Percentiles rank a stretch among this genome's conserved stretches.
These are phyloP conservation scores for Pichia sp. DNA, from an alignment of 1,139 yeast species.

Conservation along the genomic window DNA sequence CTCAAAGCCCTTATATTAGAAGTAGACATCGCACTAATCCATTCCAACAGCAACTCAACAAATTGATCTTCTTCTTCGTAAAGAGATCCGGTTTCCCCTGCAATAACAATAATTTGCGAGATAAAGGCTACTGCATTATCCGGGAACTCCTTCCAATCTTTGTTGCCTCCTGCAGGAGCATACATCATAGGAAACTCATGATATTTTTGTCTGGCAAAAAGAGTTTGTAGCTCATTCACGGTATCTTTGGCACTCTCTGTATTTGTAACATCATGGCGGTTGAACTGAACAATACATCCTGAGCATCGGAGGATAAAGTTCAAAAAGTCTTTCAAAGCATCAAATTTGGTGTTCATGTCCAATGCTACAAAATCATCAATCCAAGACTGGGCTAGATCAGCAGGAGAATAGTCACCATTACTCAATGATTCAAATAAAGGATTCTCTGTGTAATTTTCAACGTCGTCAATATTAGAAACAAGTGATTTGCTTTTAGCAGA, in stretches of 20 bases:
- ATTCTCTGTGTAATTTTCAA: slow-evolving; percentile 47
- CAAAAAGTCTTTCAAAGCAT: slow-evolving; percentile 56
- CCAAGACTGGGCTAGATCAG: slow-evolving; percentile 69
- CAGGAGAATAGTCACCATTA: slow-evolving; percentile 46
- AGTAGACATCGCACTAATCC: slow-evolving; percentile 73
- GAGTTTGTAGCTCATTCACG: slow-evolving; percentile 62
- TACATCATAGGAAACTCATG: slow-evolving; percentile 64
- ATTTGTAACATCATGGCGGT: slow-evolving; percentile 73
- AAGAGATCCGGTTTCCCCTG: slow-evolving; percentile 64
- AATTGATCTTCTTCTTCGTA: slow-evolving; percentile 42
- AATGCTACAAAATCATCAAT: slow-evolving; percentile 48
- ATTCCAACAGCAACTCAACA: slow-evolving; percentile 58
- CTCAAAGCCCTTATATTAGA: slow-evolving; percentile 70
- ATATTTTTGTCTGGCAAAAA: slow-evolving; percentile 57
- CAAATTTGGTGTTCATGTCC: slow-evolving; percentile 30
- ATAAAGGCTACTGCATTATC: slow-evolving; percentile 55
- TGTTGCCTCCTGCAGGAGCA: slow-evolving; percentile 36
- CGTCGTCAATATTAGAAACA: slow-evolving; percentile 29
- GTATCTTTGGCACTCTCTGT: slow-evolving; percentile 74
- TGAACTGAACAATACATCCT: slow-evolving; percentile 64
- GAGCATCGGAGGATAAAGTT: slow-evolving; percentile 62
- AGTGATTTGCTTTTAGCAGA: not conserved
- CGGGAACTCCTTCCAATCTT: slow-evolving; percentile 51
- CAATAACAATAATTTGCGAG: slow-evolving; percentile 44
- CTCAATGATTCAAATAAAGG: slow-evolving; percentile 52